phyloP scores from a whole-genome alignment of 2,329 filamentous ascomycete genomes.

The Zalaria sp. region DNA sequence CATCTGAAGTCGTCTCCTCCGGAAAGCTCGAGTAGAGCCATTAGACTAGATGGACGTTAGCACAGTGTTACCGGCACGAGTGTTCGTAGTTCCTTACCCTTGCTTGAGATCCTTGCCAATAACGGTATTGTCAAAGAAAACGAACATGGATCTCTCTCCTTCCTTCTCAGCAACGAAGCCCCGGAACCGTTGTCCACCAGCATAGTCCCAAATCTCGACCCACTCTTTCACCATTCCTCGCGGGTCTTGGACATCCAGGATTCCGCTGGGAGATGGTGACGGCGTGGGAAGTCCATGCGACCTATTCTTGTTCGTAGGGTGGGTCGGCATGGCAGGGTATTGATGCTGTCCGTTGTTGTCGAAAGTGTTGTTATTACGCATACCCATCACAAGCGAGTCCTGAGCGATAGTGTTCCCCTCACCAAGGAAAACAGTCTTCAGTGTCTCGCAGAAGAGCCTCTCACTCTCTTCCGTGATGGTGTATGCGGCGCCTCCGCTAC shows the following conservation, averaged over 20 bases:
- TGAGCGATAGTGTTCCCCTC: constrained; percentile 65
- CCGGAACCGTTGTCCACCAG: constrained; percentile 68
- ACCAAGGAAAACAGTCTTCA: constrained; percentile 89
- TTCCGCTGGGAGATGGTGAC: background rate
- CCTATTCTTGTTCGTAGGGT: background rate
- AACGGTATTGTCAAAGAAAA: constrained; percentile 69
- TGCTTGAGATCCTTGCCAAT: constrained; percentile 70
- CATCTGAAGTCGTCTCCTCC: constrained; percentile 58
- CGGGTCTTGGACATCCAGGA: background rate
- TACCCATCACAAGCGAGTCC: constrained; percentile 81
- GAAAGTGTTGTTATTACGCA: constrained; percentile 29
- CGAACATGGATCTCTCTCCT: constrained; percentile 62
- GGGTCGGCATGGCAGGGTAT: background rate
- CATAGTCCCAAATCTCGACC: constrained; percentile 77
- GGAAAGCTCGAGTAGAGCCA: constrained; percentile 81
- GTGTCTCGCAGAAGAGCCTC: constrained; percentile 98
- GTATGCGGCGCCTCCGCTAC: constrained; percentile 80
- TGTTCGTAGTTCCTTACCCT: constrained; percentile 45
- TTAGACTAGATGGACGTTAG: constrained; percentile 44
- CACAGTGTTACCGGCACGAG: constrained; percentile 8
- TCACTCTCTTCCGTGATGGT: constrained; percentile 99
- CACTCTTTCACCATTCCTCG: constrained; percentile 40
- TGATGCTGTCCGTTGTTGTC: constrained; percentile 10
- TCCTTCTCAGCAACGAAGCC: constrained; percentile 65
- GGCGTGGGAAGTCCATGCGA: background rate